Base-by-base conservation (phyloP, 805 yeast genomes). In the Metschnikowia reukaufii region DNA sequence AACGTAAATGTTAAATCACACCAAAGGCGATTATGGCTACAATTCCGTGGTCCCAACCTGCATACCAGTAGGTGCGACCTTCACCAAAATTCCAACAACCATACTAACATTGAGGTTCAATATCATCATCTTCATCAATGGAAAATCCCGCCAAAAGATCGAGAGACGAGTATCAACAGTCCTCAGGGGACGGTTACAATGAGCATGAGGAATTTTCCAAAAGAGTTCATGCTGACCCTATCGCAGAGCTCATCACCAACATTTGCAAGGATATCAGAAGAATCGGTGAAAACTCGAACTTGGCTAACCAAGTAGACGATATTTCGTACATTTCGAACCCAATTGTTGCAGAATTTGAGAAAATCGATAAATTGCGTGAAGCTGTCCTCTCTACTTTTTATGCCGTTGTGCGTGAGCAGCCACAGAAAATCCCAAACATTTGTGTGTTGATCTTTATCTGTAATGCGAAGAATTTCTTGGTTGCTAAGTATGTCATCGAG, bases 361-460 rank as follows among this genome's bases (percentile, higher is more conserved):
- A 73, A 51, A 83, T 83, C 45, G 83, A 79, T 49, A 74, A 74
- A 42, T 78, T 84, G 51, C 73, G 88, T 49, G 68, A 67, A 29
- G 79, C 84, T 3, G 68, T 88, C 17, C 66, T 88, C 49, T 73
- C 76, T 40, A 86, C 88, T 2, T 60, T 90, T 20, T 76, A 77
- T 45, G 88, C 96, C 2, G 77, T 87, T 36, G 74, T 85, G 9
- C 67, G 79, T 23, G 98, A 94, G 65, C 97, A 92, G 65, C 98
- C 99, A 0, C 96, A 91, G 52, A 94, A 91, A 63, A 78, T 85
- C 49, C 81, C 84, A 12, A 78, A 83, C n/a, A 65, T 92, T 47
- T 78, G 89, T 21, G 81, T 83, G 7, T 72, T 89, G 54, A 68
- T 90, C 4, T 76, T 84, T 58, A 70, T 83, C 18, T 82, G 88